phyloP scores from a whole-genome alignment of 1,284 basidiomycete genomes.

The Austroboletus novae-zelandiae region DNA sequence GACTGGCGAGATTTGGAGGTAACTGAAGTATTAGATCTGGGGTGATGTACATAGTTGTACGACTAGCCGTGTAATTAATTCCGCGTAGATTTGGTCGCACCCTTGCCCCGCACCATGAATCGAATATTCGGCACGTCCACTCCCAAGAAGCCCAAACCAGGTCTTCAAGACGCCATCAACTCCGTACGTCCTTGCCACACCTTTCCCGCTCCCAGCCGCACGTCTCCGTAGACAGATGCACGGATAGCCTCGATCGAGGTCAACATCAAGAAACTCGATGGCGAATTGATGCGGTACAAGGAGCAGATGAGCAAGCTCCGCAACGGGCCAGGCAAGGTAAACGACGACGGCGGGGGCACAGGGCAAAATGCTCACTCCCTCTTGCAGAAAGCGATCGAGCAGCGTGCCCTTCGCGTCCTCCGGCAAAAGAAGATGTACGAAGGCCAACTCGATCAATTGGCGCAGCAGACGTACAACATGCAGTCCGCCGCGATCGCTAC shows the following conservation, averaged over 20 bases:
- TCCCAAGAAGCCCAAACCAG: constrained; percentile 85
- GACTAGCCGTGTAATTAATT: too few relatives aligned
- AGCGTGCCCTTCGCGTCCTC: constrained; percentile 90
- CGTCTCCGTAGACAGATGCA: constrained; percentile 70
- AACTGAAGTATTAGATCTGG: neutral
- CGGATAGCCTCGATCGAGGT: constrained; percentile 92
- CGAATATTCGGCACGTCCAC: constrained; percentile 78
- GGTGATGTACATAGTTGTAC: neutral
- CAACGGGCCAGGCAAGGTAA: constrained; percentile 93
- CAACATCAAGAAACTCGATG: constrained; percentile 96
- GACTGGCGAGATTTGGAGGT: too few relatives aligned
- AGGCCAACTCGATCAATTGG: constrained; percentile 83
- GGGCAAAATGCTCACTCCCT: too few relatives aligned
- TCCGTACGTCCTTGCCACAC: constrained; percentile 53
- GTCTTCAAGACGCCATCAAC: constrained; percentile 87
- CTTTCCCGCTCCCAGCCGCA: constrained; percentile 14
- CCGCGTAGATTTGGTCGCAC: neutral
- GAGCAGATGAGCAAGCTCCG: constrained; percentile 95
- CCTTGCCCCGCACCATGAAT: constrained; percentile 50
- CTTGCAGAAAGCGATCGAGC: constrained; percentile 82
- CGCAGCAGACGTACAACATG: constrained; percentile 99
- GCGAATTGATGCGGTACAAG: constrained; percentile 89
- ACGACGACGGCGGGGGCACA: neutral
- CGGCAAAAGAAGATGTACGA: constrained; percentile 99
- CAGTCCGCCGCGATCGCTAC: constrained; percentile 95